Base-by-base conservation (phyloP, 192 early-diverging fungal genomes). In the Dissophora ornata region DNA sequence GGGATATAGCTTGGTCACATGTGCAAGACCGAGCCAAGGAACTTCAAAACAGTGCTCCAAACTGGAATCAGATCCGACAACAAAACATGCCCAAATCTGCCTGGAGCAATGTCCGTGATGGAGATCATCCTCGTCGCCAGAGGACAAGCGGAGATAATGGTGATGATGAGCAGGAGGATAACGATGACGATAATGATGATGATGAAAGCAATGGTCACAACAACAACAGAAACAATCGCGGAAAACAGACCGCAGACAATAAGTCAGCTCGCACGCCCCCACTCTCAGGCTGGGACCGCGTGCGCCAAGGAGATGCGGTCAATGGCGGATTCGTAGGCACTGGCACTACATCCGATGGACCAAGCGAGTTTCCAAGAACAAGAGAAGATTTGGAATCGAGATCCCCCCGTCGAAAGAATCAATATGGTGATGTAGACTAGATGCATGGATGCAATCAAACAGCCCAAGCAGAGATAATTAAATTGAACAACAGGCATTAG, bases 351-450 rank as follows among this genome's bases (percentile, higher is more conserved):
- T 44, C 26, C 15, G 71, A 75, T 47, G 71, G 71, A 11, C 63
- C 71, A 19, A 61, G 71, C 21, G 71, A 65, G 7, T 75, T 75
- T 22, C 38, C 71, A 22, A 66, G 71, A 29, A 75, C 71, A 18
- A 49, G 71, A 18, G 71, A 75, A 34, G 71, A 75, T 44, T 19
- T 75, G 22, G 62, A 75, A 28, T 67, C 63, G 1, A 38, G 34
- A 32, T 57, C 63, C 25, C 51, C 56, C 0, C 41, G 33, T 1
- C 29, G 44, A 41, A 66, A 49, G 63, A 75, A 75, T 33, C 71
- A 67, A 18, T 75, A 75, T 49, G 71, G 71, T 1, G 71, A 74
- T 47, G 4, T n/a, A n/a, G n/a, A n/a, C n/a, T n/a, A n/a, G n/a
- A n/a, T n/a, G n/a, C n/a, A n/a, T n/a, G n/a, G n/a, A n/a, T n/a